A percentile compares a stretch with the other conserved stretches of the same genome.
These are phyloP conservation scores for Taxawa tesnikishii DNA, from an alignment of 2,329 filamentous ascomycete species.

Conservation along the genomic window DNA sequence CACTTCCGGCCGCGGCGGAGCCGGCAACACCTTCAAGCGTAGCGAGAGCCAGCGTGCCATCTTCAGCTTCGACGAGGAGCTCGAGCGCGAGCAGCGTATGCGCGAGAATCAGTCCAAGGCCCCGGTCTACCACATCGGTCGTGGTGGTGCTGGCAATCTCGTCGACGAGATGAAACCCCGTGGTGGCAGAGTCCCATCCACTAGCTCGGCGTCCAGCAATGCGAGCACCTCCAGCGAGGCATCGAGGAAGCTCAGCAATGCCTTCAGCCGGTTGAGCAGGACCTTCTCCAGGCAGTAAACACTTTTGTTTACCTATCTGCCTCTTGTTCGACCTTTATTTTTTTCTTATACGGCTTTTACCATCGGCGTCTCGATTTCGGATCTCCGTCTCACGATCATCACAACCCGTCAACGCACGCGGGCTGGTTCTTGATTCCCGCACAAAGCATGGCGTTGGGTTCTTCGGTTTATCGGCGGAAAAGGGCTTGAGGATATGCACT, in stretches of 20 bases:
- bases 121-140: slow-evolving; percentile 52
- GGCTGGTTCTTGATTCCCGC: too few species aligned
- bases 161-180: slow-evolving; percentile 26
- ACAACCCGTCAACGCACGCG: too few species aligned
- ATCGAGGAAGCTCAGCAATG: neutral
- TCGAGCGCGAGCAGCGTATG: slow-evolving; percentile 43
- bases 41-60: slow-evolving; percentile 44
- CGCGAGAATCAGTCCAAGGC: slow-evolving; percentile 36
- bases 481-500: too few species aligned
- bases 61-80: slow-evolving; percentile 58
- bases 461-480: too few species aligned
- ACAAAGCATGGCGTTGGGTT: too few species aligned
- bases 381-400: too few species aligned
- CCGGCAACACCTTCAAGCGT: slow-evolving; percentile 42
- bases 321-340: too few species aligned
- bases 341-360: too few species aligned
- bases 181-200: slow-evolving; percentile 2
- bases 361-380: too few species aligned
- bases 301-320: too few species aligned
- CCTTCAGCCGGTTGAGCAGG: neutral
- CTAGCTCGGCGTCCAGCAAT: neutral
- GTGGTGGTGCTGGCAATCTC: slow-evolving; percentile 47
- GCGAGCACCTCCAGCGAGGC: neutral
- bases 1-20: slow-evolving; percentile 44
- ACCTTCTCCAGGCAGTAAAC: neutral